These are phyloP conservation scores for Boletus insuetus DNA, from an alignment of 768 basidiomycete species.

Conservation along the genomic window DNA sequence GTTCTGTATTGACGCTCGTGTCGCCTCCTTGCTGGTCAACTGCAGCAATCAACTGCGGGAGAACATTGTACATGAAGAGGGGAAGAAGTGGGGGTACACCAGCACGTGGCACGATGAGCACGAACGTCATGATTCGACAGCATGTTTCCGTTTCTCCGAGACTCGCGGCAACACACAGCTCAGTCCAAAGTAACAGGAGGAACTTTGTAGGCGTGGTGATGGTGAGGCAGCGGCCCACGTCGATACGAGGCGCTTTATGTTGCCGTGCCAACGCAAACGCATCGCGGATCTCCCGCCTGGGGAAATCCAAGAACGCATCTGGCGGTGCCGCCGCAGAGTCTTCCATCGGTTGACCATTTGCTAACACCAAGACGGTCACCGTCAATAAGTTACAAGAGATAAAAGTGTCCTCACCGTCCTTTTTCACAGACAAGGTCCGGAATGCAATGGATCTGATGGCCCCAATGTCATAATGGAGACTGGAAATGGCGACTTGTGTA, in stretches of 20 bases:
- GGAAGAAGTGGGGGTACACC: conserved; percentile 64
- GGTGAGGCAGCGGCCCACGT: conserved; percentile 65
- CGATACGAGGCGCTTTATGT: conserved; percentile 62
- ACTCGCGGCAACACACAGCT: conserved; percentile 51
- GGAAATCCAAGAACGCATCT: conserved; percentile 49
- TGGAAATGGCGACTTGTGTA: conserved; percentile 30
- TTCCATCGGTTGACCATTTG: conserved; percentile 16
- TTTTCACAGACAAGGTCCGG: conserved; percentile 37
- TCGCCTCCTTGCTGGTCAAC: conserved; percentile 57
- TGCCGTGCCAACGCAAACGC: conserved; percentile 57
- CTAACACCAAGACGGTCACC: conserved; percentile 6
- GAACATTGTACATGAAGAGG: conserved; percentile 65
- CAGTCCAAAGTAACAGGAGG: conserved; percentile 65
- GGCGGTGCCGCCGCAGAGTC: conserved; percentile 24
- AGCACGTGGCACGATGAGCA: conserved; percentile 60
- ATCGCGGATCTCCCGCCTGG: conserved; percentile 53
- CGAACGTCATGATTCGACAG: conserved; percentile 64
- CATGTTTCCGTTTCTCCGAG: conserved; percentile 61
- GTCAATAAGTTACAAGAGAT: background rate
- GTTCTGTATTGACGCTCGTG: conserved; percentile 55
- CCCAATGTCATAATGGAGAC: conserved; percentile 35
- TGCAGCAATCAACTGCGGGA: conserved; percentile 53
- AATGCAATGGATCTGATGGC: conserved; percentile 40
- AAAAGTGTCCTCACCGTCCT: conserved; percentile 34
- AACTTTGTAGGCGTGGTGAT: conserved; percentile 58